Conservation (phyloP, 2,329 filamentous ascomycete genomes). For the Colletotrichum lentis region DNA sequence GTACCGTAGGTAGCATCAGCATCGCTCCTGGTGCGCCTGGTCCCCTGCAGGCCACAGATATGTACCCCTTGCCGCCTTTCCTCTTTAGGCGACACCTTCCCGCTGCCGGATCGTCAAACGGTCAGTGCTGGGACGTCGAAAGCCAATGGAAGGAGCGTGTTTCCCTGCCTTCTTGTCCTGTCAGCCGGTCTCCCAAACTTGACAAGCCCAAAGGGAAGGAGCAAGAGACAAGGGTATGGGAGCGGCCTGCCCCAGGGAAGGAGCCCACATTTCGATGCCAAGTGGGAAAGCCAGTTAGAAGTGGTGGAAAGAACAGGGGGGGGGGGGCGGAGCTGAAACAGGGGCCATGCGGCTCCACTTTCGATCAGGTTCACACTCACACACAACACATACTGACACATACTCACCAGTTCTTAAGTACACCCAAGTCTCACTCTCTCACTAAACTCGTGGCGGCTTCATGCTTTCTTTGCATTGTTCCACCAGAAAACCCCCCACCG, state of each 20-base stretch:
- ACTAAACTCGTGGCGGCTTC: neutral
- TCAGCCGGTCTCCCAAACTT: neutral
- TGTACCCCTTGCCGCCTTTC: constrained; percentile 30
- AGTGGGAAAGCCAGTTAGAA: constrained; percentile 21
- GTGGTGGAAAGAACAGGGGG: constrained; percentile 18
- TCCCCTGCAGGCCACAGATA: constrained; percentile 9
- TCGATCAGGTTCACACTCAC: neutral
- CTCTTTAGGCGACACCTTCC: constrained; percentile 23
- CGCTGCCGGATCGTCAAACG: constrained; percentile 29
- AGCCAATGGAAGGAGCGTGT: constrained; percentile 12
- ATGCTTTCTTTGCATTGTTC: neutral
- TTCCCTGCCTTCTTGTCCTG: constrained; percentile 10
- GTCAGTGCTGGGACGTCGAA: constrained; percentile 10
- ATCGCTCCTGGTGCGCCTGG: neutral
- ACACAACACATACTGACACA: neutral
- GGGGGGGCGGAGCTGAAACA: constrained; percentile 33
- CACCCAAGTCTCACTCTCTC: neutral
- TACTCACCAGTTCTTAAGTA: neutral
- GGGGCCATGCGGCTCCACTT: constrained; percentile 31
- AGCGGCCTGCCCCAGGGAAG: constrained; percentile 34
- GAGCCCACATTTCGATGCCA: constrained; percentile 10
- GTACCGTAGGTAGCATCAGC: no score
- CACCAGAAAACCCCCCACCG: neutral
- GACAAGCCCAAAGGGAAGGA: constrained; percentile 13
- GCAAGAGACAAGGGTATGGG: neutral